A percentile compares a stretch with the other conserved stretches of the same genome.
Evolutionary conservation across 192 early-diverging fungal species (phyloP).

Genomic region (Linnemannia schmuckeri): DNA sequence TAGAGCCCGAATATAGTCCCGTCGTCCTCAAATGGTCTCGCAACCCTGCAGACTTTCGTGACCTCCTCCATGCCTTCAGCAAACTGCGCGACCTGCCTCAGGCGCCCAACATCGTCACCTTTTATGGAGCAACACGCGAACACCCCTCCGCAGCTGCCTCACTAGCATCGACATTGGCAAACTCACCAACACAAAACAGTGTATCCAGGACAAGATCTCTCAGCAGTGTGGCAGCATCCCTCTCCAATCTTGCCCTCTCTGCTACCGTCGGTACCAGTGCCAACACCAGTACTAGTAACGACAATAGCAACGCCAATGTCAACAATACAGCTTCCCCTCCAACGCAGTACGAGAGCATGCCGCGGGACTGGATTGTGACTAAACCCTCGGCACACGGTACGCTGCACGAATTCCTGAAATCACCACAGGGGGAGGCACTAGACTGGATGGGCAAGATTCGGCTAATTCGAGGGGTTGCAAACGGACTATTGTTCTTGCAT

Average conservation of each 20-base stretch:
- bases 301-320: neutral
- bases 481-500: conserved; percentile 42
- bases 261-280: neutral
- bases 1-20: conserved; percentile 42
- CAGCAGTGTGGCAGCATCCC: conserved; percentile 20
- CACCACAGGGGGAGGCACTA: conserved; percentile 44
- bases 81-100: conserved; percentile 42
- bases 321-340: conserved; percentile 8
- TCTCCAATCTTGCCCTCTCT: conserved; percentile 44
- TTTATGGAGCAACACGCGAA: conserved; percentile 51
- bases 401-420: conserved; percentile 47
- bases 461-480: conserved; percentile 54
- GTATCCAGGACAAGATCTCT: conserved; percentile 28
- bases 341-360: neutral
- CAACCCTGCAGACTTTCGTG: conserved; percentile 50
- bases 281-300: conserved; percentile 5
- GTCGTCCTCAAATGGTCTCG: conserved; percentile 52
- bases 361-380: conserved; percentile 54
- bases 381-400: conserved; percentile 53
- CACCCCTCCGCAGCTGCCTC: conserved; percentile 28
- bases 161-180: neutral
- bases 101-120: conserved; percentile 42
- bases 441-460: conserved; percentile 56
- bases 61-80: conserved; percentile 40
- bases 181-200: conserved; percentile 6